A percentile compares a stretch with the other conserved stretches of the same genome.
phyloP scores from a whole-genome alignment of 495 filamentous ascomycete species.

The Coniosporium apollinis region DNA sequence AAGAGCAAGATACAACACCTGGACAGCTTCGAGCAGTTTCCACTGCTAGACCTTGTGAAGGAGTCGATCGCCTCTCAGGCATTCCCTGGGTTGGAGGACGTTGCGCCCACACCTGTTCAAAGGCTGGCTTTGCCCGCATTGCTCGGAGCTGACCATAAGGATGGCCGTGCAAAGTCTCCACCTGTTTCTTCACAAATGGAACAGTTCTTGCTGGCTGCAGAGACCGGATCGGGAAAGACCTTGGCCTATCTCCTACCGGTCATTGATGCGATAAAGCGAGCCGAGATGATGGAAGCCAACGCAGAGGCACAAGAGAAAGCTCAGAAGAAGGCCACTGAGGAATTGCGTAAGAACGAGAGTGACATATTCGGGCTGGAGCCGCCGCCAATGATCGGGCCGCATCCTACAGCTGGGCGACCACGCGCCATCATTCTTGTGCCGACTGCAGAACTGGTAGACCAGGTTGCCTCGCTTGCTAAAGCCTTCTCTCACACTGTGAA shows the following conservation, averaged over 20 bases:
- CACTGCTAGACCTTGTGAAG: constrained; percentile 53
- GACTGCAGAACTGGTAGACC: constrained; percentile 80
- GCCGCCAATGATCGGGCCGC: constrained; percentile 41
- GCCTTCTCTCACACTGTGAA: constrained; percentile 65
- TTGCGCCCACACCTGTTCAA: constrained; percentile 76
- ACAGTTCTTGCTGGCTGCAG: constrained; percentile 79
- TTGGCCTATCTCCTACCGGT: constrained; percentile 74
- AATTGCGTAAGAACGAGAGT: constrained; percentile 31
- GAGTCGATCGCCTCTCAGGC: constrained; percentile 54
- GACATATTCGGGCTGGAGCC: constrained; percentile 37
- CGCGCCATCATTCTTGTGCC: constrained; percentile 79
- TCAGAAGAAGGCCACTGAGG: constrained; percentile 24
- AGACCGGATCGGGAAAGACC: constrained; percentile 95
- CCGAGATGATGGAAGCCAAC: constrained; percentile 46
- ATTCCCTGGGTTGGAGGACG: constrained; percentile 49
- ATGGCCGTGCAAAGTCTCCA: constrained; percentile 9
- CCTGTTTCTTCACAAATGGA: constrained; percentile 28
- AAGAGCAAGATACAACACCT: constrained; percentile 52
- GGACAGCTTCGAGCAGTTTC: constrained; percentile 65
- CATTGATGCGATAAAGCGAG: constrained; percentile 66
- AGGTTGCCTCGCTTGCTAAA: constrained; percentile 68
- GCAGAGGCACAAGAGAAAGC: constrained; percentile 32
- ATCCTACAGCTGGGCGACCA: constrained; percentile 59
- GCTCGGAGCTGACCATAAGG: constrained; percentile 30
- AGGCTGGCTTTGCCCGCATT: constrained; percentile 70